phyloP scores from a whole-genome alignment of 768 basidiomycete species.

The Russula emetica region DNA sequence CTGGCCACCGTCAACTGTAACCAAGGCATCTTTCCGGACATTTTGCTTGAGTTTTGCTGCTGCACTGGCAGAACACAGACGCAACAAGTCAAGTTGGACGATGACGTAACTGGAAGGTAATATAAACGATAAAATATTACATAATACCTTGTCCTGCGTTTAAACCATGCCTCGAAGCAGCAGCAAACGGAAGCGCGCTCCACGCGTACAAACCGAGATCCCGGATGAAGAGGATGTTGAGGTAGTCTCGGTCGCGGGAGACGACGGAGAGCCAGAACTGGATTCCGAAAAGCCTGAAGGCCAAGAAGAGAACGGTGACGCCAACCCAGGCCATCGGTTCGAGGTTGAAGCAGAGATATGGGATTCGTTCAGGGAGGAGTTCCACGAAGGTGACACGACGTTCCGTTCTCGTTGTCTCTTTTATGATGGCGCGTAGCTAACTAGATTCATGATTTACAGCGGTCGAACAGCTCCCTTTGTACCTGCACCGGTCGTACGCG shows the following conservation, averaged over 20 bases:
- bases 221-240: conserved; percentile 3
- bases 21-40: conserved; percentile 36
- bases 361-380: conserved; percentile 26
- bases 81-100: no score
- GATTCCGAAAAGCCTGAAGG: neutral
- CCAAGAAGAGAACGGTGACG: conserved; percentile 3
- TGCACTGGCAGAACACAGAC: neutral
- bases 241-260: neutral
- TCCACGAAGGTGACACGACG: conserved; percentile 22
- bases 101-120: neutral
- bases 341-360: conserved; percentile 20
- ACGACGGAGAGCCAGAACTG: conserved; percentile 10
- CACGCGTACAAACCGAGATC: conserved; percentile 5
- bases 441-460: conserved; percentile 9
- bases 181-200: conserved; percentile 23
- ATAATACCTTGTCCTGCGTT: neutral
- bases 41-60: conserved; percentile 7
- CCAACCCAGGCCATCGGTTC: neutral
- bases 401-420: neutral
- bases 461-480: conserved; percentile 27
- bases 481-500: conserved; percentile 25
- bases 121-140: neutral
- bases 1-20: conserved; percentile 30
- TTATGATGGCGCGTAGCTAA: neutral
- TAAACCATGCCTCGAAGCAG: conserved; percentile 9